A percentile compares a stretch with the other conserved stretches of the same genome.
These are phyloP conservation scores for Scedosporium boydii DNA, from an alignment of 2,329 filamentous ascomycete species.

Conservation along the genomic window DNA sequence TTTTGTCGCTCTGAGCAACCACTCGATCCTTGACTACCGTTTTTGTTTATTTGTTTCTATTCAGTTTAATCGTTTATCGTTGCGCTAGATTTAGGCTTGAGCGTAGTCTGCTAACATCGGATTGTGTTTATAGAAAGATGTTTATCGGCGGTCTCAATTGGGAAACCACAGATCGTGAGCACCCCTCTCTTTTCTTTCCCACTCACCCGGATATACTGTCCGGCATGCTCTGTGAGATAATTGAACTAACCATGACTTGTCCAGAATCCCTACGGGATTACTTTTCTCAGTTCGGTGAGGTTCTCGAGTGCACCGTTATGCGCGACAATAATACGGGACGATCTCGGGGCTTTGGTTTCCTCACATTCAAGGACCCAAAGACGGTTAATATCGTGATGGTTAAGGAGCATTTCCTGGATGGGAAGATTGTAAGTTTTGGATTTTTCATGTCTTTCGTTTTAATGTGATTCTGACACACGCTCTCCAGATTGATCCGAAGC, in stretches of 20 bases:
- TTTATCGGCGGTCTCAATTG: constrained; percentile 98
- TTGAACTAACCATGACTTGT: constrained; percentile 9
- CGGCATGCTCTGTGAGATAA: background rate
- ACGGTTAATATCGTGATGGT: constrained; percentile 99
- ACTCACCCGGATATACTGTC: background rate
- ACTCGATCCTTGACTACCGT: background rate
- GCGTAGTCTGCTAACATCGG: constrained; percentile 1
- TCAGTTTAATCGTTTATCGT: background rate
- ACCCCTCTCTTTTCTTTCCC: background rate
- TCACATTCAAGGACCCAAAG: constrained; percentile 96
- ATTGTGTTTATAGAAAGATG: constrained; percentile 68
- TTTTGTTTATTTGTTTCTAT: background rate
- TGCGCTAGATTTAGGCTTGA: background rate
- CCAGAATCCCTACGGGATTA: constrained; percentile 93
- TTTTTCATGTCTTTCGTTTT: too few relatives aligned
- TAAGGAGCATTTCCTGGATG: constrained; percentile 95
- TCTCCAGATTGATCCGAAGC: constrained; percentile 86
- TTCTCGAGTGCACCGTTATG: constrained; percentile 99
- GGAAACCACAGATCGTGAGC: constrained; percentile 96
- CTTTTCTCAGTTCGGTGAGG: constrained; percentile 95
- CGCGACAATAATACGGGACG: constrained; percentile 87
- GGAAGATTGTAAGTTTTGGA: constrained; percentile 74
- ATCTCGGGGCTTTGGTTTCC: constrained; percentile 91
- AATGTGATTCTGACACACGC: constrained; percentile 12
- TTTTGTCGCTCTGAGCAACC: background rate